Conservation (phyloP, 805 yeast genomes). For the Candida stauntonica region DNA sequence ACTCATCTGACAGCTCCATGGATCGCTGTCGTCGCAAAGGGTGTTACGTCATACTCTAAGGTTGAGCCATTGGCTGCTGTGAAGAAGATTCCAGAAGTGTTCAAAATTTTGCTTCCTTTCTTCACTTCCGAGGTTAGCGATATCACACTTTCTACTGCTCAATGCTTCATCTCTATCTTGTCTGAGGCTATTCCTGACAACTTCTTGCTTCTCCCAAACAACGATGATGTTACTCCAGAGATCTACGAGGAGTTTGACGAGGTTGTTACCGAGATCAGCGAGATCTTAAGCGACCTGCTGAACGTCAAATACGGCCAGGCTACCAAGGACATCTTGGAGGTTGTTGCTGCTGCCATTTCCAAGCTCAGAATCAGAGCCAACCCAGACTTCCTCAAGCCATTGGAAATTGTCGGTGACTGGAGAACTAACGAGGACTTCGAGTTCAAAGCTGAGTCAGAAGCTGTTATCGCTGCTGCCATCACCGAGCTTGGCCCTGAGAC, state of each 20-base stretch:
- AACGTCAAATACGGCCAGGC: slow-evolving; percentile 73
- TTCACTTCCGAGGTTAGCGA: slow-evolving; percentile 61
- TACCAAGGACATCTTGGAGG: slow-evolving; percentile 67
- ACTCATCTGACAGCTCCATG: slow-evolving; percentile 87
- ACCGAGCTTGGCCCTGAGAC: slow-evolving; percentile 81
- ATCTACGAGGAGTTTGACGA: slow-evolving; percentile 54
- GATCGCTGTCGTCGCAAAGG: slow-evolving; percentile 92
- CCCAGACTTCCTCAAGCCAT: slow-evolving; percentile 63
- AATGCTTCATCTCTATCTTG: slow-evolving; percentile 79
- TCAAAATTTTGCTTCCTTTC: slow-evolving; percentile 56
- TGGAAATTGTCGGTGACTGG: slow-evolving; percentile 79
- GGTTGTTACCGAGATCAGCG: slow-evolving; percentile 44
- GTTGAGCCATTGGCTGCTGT: slow-evolving; percentile 51
- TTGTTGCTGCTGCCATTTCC: slow-evolving; percentile 56
- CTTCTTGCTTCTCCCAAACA: slow-evolving; percentile 46
- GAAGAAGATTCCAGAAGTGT: slow-evolving; percentile 49
- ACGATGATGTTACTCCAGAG: slow-evolving; percentile 38
- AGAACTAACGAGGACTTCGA: slow-evolving; percentile 68
- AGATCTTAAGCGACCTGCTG: slow-evolving; percentile 53
- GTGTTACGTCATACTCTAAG: slow-evolving; percentile 51
- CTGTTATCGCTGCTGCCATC: slow-evolving; percentile 74
- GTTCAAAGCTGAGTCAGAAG: slow-evolving; percentile 74
- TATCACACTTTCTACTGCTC: slow-evolving; percentile 73
- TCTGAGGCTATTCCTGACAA: slow-evolving; percentile 61
- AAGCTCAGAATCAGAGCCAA: slow-evolving; percentile 61